phyloP scores from a whole-genome alignment of 2,329 filamentous ascomycete genomes.

The Fusarium sp. region DNA sequence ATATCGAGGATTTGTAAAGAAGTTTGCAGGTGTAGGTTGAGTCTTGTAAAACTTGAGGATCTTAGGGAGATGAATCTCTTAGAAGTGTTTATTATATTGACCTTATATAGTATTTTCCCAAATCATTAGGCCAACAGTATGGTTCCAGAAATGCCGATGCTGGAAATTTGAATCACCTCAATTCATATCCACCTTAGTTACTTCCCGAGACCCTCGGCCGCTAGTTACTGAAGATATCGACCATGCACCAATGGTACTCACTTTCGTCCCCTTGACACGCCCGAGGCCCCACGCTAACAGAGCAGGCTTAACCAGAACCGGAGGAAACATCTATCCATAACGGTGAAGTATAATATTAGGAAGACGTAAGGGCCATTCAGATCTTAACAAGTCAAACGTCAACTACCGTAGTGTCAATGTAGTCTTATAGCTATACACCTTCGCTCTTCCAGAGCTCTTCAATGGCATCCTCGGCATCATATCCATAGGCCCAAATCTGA shows the following conservation, averaged over 20 bases:
- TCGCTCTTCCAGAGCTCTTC: not conserved
- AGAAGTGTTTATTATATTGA: fast-evolving
- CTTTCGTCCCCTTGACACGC: not conserved
- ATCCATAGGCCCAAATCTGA: slow-evolving; percentile 12
- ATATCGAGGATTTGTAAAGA: fast-evolving
- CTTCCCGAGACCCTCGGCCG: not conserved
- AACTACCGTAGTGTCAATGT: not conserved
- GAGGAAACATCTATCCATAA: not conserved
- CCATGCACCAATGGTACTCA: not conserved
- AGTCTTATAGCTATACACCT: not conserved
- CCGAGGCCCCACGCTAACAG: not conserved
- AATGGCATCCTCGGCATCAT: not conserved
- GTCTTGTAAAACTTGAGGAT: fast-evolving
- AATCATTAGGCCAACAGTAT: fast-evolving
- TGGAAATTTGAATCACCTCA: not conserved
- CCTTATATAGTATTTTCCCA: not conserved
- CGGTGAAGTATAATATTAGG: not conserved
- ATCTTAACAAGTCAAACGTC: not conserved
- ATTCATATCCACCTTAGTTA: fast-evolving
- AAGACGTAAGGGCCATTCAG: fast-evolving
- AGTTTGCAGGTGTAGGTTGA: fast-evolving
- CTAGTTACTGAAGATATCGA: fast-evolving
- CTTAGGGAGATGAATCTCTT: fast-evolving
- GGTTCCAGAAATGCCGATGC: too few species aligned
- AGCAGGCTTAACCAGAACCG: not conserved